phyloP scores from a whole-genome alignment of 2,329 filamentous ascomycete genomes.

The Bipolaris oryzae region DNA sequence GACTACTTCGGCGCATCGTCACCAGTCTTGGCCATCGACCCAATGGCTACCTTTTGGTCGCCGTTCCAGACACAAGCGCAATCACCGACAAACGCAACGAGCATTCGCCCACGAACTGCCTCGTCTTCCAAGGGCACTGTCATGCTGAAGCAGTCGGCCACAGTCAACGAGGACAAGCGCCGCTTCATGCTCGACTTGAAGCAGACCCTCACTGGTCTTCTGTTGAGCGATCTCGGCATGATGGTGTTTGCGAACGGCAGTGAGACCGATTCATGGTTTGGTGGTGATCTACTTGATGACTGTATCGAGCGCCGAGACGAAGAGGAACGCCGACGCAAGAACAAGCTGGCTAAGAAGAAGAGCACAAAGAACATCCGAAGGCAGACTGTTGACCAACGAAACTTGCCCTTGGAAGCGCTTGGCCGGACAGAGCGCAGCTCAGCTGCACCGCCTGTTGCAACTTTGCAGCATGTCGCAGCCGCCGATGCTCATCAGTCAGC shows the following conservation, averaged over 20 bases:
- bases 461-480: slow-evolving; percentile 50
- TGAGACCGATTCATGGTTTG: slow-evolving; percentile 90
- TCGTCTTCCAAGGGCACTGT: slow-evolving; percentile 72
- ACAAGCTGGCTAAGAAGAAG: slow-evolving; percentile 48
- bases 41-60: slow-evolving; percentile 85
- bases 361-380: slow-evolving; percentile 68
- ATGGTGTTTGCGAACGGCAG: slow-evolving; percentile 86
- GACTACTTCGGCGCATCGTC: slow-evolving; percentile 73
- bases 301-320: slow-evolving; percentile 51
- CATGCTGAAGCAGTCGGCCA: slow-evolving; percentile 62
- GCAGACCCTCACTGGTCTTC: slow-evolving; percentile 79
- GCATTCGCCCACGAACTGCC: slow-evolving; percentile 67
- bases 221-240: slow-evolving; percentile 88
- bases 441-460: slow-evolving; percentile 51
- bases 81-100: slow-evolving; percentile 68
- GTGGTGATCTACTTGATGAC: slow-evolving; percentile 60
- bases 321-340: slow-evolving; percentile 49
- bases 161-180: slow-evolving; percentile 70
- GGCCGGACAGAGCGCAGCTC: slow-evolving; percentile 50
- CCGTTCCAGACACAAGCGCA: slow-evolving; percentile 74
- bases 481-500: slow-evolving; percentile 50
- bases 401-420: slow-evolving; percentile 51
- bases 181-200: slow-evolving; percentile 79
- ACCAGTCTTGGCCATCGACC: slow-evolving; percentile 74
- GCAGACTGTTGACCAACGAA: slow-evolving; percentile 43